phyloP scores from a whole-genome alignment of 345 rosid genomes.

The Turnera subulata region DNA sequence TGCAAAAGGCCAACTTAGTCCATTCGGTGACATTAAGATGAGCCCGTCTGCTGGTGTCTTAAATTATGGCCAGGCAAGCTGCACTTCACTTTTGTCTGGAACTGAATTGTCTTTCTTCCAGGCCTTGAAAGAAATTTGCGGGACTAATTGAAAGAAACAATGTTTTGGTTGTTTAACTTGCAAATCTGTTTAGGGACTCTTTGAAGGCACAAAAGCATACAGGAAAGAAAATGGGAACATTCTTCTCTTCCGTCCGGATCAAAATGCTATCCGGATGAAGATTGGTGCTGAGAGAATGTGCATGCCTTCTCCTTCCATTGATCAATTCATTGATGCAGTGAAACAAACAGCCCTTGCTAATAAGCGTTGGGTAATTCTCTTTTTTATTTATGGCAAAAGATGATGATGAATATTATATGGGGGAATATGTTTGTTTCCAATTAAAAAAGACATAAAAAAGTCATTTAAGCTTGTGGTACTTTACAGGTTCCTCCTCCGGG shows the following conservation, averaged over 20 bases:
- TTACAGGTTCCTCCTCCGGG: constrained; percentile 77
- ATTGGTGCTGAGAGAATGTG: constrained; percentile 41
- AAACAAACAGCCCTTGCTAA: constrained; percentile 41
- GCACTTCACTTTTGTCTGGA: no score
- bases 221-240: constrained; percentile 28
- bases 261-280: constrained; percentile 42
- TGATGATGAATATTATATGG: no score
- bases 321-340: constrained; percentile 38
- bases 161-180: not conserved
- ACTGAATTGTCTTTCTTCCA: not conserved
- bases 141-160: not conserved
- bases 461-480: not conserved
- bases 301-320: constrained; percentile 38
- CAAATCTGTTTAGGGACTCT: constrained; percentile 27
- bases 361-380: constrained; percentile 35
- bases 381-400: no score
- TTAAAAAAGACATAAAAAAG: no score
- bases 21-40: not conserved
- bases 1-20: not conserved
- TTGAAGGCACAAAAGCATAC: constrained; percentile 45
- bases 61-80: not conserved
- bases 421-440: no score
- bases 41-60: not conserved
- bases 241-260: constrained; percentile 40
- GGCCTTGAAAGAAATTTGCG: not conserved